phyloP scores from a whole-genome alignment of 2,329 filamentous ascomycete genomes.

The Trichoderma sp. region DNA sequence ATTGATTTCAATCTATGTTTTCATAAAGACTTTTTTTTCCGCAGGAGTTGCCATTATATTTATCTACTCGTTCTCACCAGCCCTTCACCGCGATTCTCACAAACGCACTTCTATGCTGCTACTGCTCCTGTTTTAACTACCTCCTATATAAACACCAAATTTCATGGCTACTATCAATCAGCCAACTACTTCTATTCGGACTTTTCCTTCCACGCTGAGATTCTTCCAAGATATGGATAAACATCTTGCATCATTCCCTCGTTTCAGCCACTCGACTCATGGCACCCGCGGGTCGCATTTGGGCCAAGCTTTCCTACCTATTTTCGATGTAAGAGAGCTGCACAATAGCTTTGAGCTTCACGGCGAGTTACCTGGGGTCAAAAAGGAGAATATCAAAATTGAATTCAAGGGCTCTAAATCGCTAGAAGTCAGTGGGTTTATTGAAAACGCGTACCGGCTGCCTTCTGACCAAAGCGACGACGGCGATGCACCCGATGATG shows the following conservation, averaged over 20 bases:
- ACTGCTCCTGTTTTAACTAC: neutral
- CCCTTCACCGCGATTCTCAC: neutral
- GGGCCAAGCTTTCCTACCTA: slow-evolving; percentile 48
- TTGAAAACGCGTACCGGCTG: slow-evolving; percentile 59
- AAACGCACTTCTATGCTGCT: neutral
- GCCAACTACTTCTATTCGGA: neutral
- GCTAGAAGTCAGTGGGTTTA: slow-evolving; percentile 66
- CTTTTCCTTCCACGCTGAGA: neutral
- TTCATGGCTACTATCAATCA: neutral
- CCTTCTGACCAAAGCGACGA: neutral
- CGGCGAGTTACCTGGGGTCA: slow-evolving; percentile 74
- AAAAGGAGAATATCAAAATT: slow-evolving; percentile 71
- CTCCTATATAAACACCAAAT: neutral
- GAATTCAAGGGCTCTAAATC: slow-evolving; percentile 76
- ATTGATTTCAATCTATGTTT: neutral
- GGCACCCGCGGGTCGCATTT: neutral
- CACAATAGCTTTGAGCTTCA: slow-evolving; percentile 70
- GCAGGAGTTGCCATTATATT: neutral
- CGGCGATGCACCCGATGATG: neutral
- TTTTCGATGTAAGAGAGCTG: slow-evolving; percentile 73
- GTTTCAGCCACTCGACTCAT: neutral
- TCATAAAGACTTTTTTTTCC: neutral
- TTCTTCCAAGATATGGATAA: neutral
- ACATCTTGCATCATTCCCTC: neutral
- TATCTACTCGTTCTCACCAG: neutral